Evolutionary conservation across 192 early-diverging fungal species (phyloP).

Genomic region (Entrophospora sp.): DNA sequence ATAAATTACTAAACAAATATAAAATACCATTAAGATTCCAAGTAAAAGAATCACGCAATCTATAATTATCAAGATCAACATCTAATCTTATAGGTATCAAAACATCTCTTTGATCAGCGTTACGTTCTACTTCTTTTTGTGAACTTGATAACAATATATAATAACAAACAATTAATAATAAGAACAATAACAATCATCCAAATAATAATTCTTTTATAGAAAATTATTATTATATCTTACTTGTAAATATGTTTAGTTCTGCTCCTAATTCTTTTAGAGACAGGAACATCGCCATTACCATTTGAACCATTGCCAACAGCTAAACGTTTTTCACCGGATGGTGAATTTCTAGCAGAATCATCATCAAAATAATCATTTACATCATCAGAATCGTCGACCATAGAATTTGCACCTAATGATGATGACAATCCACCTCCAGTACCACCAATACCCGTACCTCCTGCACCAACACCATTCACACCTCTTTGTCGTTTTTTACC

Average conservation of each 20-base stretch:
- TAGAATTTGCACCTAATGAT: too few species aligned
- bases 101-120: slow-evolving; percentile 60
- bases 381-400: slow-evolving; percentile 36
- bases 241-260: slow-evolving; percentile 32
- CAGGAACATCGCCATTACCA: slow-evolving; percentile 32
- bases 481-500: slow-evolving; percentile 31
- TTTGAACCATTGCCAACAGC: slow-evolving; percentile 21
- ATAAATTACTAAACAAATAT: not conserved
- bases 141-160: slow-evolving; percentile 15
- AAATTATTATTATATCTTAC: slow-evolving; percentile 17
- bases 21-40: slow-evolving; percentile 82
- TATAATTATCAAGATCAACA: slow-evolving; percentile 78
- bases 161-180: not conserved
- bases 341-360: slow-evolving; percentile 26
- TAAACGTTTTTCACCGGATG: slow-evolving; percentile 18
- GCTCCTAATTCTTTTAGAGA: slow-evolving; percentile 13
- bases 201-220: not conserved
- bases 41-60: slow-evolving; percentile 79
- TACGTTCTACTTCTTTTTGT: slow-evolving; percentile 35
- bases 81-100: slow-evolving; percentile 89
- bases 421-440: too few species aligned
- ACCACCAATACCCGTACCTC: too few species aligned
- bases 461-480: slow-evolving; percentile 27
- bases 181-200: not conserved
- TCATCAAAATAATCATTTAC: slow-evolving; percentile 40